Conservation (phyloP, 1,284 basidiomycete genomes). For the Ustilago crameri region DNA sequence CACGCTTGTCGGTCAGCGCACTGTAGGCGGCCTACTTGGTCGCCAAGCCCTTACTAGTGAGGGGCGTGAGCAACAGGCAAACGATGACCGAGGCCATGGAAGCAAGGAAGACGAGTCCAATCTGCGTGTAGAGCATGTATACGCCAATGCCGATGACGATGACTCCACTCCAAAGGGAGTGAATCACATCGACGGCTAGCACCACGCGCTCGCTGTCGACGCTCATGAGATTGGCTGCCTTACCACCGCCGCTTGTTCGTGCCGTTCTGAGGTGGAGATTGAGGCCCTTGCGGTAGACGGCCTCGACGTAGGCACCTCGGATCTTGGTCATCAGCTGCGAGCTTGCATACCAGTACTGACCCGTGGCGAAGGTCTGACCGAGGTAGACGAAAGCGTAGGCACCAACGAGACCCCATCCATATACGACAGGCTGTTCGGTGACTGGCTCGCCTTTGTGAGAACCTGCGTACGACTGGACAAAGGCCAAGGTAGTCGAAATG, state of each 20-base stretch:
- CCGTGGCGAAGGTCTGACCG: conserved; percentile 43
- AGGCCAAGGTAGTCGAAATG: conserved; percentile 54
- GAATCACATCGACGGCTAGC: conserved; percentile 36
- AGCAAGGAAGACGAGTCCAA: conserved; percentile 56
- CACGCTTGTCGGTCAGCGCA: conserved; percentile 47
- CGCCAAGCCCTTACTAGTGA: conserved; percentile 46
- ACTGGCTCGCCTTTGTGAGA: conserved; percentile 11
- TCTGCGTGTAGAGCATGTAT: conserved; percentile 53
- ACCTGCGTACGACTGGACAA: conserved; percentile 47
- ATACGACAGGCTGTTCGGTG: conserved; percentile 40
- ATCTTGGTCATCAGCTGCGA: conserved; percentile 53
- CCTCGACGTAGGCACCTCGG: conserved; percentile 56
- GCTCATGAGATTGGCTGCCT: conserved; percentile 60
- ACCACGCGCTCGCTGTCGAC: conserved; percentile 63
- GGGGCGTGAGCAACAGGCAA: conserved; percentile 46
- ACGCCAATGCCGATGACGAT: conserved; percentile 53
- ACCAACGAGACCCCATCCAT: conserved; percentile 62
- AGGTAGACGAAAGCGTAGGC: conserved; percentile 60
- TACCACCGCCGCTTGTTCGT: conserved; percentile 51
- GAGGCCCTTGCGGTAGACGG: conserved; percentile 61
- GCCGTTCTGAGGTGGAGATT: conserved; percentile 52
- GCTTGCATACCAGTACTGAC: conserved; percentile 48
- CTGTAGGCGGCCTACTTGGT: conserved; percentile 52
- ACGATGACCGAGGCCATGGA: conserved; percentile 43
- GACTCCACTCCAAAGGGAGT: conserved; percentile 53